Evolutionary conservation across 2,329 filamentous ascomycete genomes (phyloP).

Genomic region (Neocucurbitaria cava): DNA sequence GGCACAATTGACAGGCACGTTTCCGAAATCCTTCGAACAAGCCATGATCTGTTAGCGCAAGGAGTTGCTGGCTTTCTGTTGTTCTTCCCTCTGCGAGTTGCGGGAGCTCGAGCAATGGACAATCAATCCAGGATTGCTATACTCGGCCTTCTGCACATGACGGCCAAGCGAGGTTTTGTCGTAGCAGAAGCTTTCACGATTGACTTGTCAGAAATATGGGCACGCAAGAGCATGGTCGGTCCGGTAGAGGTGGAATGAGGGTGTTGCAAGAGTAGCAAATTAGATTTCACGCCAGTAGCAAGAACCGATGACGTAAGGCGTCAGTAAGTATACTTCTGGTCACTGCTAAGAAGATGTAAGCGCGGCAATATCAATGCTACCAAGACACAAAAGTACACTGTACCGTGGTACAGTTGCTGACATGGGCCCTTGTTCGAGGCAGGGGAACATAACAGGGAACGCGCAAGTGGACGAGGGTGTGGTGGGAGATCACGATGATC

Average conservation of each 20-base stretch:
- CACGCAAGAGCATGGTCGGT: background rate
- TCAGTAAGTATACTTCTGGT: background rate
- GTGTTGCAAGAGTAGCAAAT: background rate
- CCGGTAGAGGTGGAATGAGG: background rate
- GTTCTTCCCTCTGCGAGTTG: slow-evolving; percentile 38
- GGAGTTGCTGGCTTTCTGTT: slow-evolving; percentile 29
- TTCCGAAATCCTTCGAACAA: slow-evolving; percentile 24
- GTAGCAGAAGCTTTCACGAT: slow-evolving; percentile 22
- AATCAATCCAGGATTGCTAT: slow-evolving; percentile 10
- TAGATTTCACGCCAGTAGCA: no score
- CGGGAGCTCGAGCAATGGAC: slow-evolving; percentile 28
- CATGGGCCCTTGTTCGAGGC: slow-evolving; percentile 2
- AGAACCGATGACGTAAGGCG: background rate
- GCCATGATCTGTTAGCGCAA: slow-evolving; percentile 18
- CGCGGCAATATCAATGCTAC: no score
- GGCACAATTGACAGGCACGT: slow-evolving; percentile 23
- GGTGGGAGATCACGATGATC: slow-evolving; percentile 7
- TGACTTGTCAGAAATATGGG: slow-evolving; percentile 25
- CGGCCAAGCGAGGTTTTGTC: slow-evolving; percentile 22
- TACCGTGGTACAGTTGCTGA: no score
- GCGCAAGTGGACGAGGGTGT: background rate
- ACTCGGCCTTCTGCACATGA: slow-evolving; percentile 15
- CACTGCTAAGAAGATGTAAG: no score
- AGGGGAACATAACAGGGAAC: slow-evolving; percentile 1
- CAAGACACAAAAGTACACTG: no score